Evolutionary conservation across 2,329 filamentous ascomycete genomes (phyloP).

Genomic region (Ophiostoma quercus): DNA sequence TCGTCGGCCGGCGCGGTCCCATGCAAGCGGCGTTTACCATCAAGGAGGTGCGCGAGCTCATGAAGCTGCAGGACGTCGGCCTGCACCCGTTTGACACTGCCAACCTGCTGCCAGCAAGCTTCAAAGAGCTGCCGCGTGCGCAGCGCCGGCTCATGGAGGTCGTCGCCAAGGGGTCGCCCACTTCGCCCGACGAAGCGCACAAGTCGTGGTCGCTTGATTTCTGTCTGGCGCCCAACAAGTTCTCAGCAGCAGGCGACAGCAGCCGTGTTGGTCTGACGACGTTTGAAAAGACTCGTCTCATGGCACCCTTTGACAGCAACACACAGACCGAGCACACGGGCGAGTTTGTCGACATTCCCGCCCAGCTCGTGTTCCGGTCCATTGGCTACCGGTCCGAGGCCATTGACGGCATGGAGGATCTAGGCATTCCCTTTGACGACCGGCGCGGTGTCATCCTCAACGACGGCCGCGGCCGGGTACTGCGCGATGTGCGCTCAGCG

Average conservation of each 20-base stretch:
- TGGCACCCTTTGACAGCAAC: constrained; percentile 49
- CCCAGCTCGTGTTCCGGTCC: constrained; percentile 79
- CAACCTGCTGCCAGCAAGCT: constrained; percentile 60
- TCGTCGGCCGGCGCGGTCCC: constrained; percentile 86
- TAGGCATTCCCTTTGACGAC: constrained; percentile 74
- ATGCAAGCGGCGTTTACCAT: constrained; percentile 94
- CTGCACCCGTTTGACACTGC: constrained; percentile 64
- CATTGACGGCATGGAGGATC: constrained; percentile 65
- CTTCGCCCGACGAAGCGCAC: constrained; percentile 42
- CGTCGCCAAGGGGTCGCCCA: constrained; percentile 65
- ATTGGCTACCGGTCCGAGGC: constrained; percentile 86
- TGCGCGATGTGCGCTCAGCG: constrained; percentile 35
- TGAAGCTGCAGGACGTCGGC: constrained; percentile 65
- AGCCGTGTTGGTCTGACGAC: constrained; percentile 57
- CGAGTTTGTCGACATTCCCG: constrained; percentile 50
- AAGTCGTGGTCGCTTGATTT: constrained; percentile 84
- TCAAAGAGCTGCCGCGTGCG: constrained; percentile 67
- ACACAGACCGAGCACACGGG: constrained; percentile 47
- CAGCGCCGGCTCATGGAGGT: constrained; percentile 75
- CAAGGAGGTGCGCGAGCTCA: constrained; percentile 85
- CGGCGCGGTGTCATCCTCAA: constrained; percentile 73
- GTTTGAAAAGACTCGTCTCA: constrained; percentile 59
- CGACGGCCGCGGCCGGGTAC: constrained; percentile 70
- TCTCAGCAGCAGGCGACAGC: constrained; percentile 45
- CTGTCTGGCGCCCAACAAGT: constrained; percentile 69